Conservation (phyloP, 169 alveolate species). For the Cryptosporidium sp. region DNA sequence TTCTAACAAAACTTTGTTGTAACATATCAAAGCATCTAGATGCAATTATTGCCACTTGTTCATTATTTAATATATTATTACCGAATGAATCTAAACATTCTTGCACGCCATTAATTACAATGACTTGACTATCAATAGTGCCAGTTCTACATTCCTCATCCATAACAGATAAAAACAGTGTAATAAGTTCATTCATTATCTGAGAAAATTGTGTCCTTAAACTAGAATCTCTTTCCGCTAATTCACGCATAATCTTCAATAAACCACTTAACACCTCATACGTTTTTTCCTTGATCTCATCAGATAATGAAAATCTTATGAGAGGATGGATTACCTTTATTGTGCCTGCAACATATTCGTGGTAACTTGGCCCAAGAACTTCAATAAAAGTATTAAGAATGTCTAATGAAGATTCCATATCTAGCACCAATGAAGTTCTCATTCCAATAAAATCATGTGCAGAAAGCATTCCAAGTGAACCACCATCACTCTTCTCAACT, state of each 20-base stretch:
- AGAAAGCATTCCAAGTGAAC: slow-evolving; percentile 35
- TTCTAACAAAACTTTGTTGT: slow-evolving; percentile 66
- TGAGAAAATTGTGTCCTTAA: slow-evolving; percentile 47
- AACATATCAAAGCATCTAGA: slow-evolving; percentile 74
- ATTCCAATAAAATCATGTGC: slow-evolving; percentile 69
- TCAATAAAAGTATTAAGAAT: slow-evolving; percentile 65
- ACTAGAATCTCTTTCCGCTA: slow-evolving; percentile 53
- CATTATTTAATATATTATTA: slow-evolving; percentile 33
- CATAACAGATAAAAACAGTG: slow-evolving; percentile 51
- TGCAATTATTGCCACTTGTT: slow-evolving; percentile 57
- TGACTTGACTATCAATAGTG: slow-evolving; percentile 60
- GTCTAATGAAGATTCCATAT: slow-evolving; percentile 71
- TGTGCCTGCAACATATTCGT: slow-evolving; percentile 57
- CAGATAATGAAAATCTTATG: slow-evolving; percentile 66
- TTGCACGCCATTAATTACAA: slow-evolving; percentile 55
- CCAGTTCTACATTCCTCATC: slow-evolving; percentile 69
- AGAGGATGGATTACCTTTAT: slow-evolving; percentile 65
- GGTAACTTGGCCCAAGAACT: slow-evolving; percentile 47
- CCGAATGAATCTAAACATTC: slow-evolving; percentile 71
- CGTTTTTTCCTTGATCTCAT: slow-evolving; percentile 70
- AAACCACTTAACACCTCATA: slow-evolving; percentile 68
- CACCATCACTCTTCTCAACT: slow-evolving; percentile 23
- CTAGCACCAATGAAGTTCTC: slow-evolving; percentile 63
- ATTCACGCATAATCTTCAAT: slow-evolving; percentile 47
- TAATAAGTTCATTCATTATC: slow-evolving; percentile 34